Base-by-base conservation (phyloP, 805 yeast genomes). In the Teunomyces stri region DNA sequence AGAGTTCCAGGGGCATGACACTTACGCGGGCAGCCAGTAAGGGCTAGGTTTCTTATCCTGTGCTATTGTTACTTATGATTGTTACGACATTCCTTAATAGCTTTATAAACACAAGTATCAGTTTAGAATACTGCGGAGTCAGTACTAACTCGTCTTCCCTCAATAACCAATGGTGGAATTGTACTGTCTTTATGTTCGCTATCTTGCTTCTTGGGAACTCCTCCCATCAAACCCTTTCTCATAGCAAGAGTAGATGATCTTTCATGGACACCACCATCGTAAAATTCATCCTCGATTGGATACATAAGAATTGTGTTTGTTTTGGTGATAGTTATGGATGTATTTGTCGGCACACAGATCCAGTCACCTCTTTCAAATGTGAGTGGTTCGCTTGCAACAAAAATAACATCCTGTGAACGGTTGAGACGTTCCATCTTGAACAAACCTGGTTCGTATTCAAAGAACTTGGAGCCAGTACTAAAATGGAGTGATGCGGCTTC, bases 311-410 rank as follows among this genome's bases (percentile, higher is more conserved):
- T 94, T 1, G 96, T 89, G 63, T 91, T 96, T 47, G 65, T 66
- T 47, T 82, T 84, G 53, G 82, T 84, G 49, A 94, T 82, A 0
- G 96, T 87, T 12, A 94, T 65, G 0, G 85, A 72, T 3, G 97
- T 87, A 63, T 94, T 94, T 1, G 98, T 87, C 2, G 98, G 98
- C 0, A 94, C 95, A 3, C 97, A 85, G 44, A 92, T 87, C 99
- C 99, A 94, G 67, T 94, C 99, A 34, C 91, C 92, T 47, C 99
- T 73, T 69, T 94, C 98, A 65, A 94, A 94, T 0, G 99, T 94
- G 48, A 94, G 74, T 0, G 99, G 99, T 62, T 94, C 99, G 13
- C 96, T 86, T 1, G 99, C 96, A 43, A 94, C 94, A 84, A 94
- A 86, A n/a, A 92, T 85, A 13, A 94, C 92, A 65, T 89, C 92